Percentiles rank a stretch among this genome's conserved stretches.
Conservation (phyloP, 2,329 filamentous ascomycete genomes). For the Parastagonospora avenae region DNA sequence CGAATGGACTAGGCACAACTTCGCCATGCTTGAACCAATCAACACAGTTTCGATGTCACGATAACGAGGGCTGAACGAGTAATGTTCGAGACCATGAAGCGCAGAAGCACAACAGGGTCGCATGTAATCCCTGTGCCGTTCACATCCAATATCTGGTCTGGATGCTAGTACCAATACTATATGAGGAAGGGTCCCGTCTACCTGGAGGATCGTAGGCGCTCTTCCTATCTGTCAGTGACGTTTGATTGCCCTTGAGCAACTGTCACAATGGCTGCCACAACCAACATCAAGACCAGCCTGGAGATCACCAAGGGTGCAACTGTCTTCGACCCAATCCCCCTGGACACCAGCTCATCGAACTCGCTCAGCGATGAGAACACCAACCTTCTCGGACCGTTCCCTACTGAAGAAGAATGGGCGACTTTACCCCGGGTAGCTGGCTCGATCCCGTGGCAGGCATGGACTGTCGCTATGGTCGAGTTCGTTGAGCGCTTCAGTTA, state of each 20-base stretch:
- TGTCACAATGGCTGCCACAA: conserved; percentile 25
- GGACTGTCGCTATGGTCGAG: conserved; percentile 44
- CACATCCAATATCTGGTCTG: conserved; percentile 9
- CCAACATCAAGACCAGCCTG: conserved; percentile 35
- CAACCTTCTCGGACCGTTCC: conserved; percentile 32
- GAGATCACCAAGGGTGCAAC: conserved; percentile 40
- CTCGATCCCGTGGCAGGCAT: conserved; percentile 42
- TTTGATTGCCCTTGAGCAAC: conserved; percentile 1
- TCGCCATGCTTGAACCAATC: background rate
- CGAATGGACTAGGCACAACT: conserved; percentile 3
- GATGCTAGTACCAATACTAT: conserved; percentile 9
- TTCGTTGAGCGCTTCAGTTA: conserved; percentile 46
- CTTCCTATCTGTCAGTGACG: background rate
- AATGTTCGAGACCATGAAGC: background rate
- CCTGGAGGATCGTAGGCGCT: conserved; percentile 5
- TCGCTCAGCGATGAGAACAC: conserved; percentile 24
- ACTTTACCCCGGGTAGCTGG: conserved; percentile 45
- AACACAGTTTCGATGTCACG: background rate
- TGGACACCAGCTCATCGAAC: conserved; percentile 28
- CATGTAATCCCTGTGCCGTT: conserved; percentile 12
- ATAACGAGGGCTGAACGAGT: background rate
- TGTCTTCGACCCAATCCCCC: conserved; percentile 30
- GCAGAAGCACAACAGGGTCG: background rate
- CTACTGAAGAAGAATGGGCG: conserved; percentile 43
- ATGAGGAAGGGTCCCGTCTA: conserved; percentile 10